Base-by-base conservation (phyloP, 2,329 filamentous ascomycete genomes). In the Verruconis gallopava region DNA sequence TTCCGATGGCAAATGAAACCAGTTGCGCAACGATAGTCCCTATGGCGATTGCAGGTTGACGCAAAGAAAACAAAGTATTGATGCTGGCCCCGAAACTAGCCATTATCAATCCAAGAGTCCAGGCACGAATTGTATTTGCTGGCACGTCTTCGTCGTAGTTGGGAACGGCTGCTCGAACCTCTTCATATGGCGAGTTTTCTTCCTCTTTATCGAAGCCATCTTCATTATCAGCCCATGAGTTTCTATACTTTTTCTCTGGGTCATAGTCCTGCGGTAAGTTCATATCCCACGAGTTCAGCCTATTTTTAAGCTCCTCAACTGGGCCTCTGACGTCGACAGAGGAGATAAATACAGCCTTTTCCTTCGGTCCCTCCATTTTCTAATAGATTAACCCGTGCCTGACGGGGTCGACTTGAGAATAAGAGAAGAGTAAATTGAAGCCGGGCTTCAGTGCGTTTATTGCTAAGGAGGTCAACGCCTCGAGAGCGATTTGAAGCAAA, bases 1-100 rank as follows among this genome's bases (percentile, higher is more conserved):
- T 60, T 22, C 73, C 72, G 40, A 74, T 58, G 20, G 63, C 62
- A 42, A 47, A 48, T 9, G 49, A 44, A 19, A 53, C 32, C 19
- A 57, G 46, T 37, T 57, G 53, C 21, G 54, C 54, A 13, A 57
- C 54, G 11, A 55, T 52, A 5, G 51, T 47, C 3, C 49, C 51
- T 9, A 59, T 50, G 19, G 45, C 44, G 22, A 59, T 55, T 20
- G 50, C 49, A 2, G 57, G 57, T 34, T 55, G 50, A 17, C 56
- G 50, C 9, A 58, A 49, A 0, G 50, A 51, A 42, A 59, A 57
- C 36, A 59, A 41, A 20, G 46, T 52, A 40, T 59, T 57, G 38
- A 58, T 49, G 13, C 47, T 50, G 2, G 49, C 41, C 9, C 53
- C 50, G 34, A 58, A 25, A 38, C 47, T 47, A 28, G 51, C 47